Base-by-base conservation (phyloP, 2,329 filamentous ascomycete genomes). In the Aureobasidium pullulans region DNA sequence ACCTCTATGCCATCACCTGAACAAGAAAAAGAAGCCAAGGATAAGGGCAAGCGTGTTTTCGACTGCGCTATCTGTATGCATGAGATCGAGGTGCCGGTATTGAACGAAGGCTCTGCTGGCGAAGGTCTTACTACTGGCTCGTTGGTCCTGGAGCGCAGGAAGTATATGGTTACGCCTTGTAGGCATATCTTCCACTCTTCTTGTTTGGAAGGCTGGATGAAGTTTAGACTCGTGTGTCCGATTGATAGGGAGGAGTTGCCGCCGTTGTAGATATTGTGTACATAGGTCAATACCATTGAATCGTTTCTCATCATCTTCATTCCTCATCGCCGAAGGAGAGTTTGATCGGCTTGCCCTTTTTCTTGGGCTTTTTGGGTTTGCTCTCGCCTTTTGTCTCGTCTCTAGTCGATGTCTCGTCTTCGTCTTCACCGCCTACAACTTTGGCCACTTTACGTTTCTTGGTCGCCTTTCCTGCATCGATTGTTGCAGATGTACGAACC, bases 101-200 rank as follows among this genome's bases (percentile, higher is more conserved):
- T 96, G 34, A 80, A 80, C 53, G 79, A 81, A 16, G 75, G 37
- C 2, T 42, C 19, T 19, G 57, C 57, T 43, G 39, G 37, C n/a
- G 47, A 43, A 23, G 43, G 54, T 19, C 23, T 57, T 9, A n/a
- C 56, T 23, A 36, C 56, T 69, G 68, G 61, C 70, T 74, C 63
- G 31, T 86, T 86, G 32, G 83, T 96, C 59, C 79, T 97, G 65
- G 88, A 89, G 34, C 80, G 93, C 62, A 83, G 92, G 52, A 80
- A 83, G 66, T 97, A 97, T 75, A 99, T 99, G 94, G 90, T 97
- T 23, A 99, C 94, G 60, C 94, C 94, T 49, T 99, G 94, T 73
- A 80, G 92, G 59, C 94, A 99, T 75, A 91, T 97, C 50, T 99
- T 99, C 71, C 94, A 99, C 71, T 94, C 86, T 60, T 79, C 81